Evolutionary conservation across 176 grass and related monocot genomes (phyloP), one percentile per base, ranked within the genome.

Genomic region (Ensete glaucum): DNA sequence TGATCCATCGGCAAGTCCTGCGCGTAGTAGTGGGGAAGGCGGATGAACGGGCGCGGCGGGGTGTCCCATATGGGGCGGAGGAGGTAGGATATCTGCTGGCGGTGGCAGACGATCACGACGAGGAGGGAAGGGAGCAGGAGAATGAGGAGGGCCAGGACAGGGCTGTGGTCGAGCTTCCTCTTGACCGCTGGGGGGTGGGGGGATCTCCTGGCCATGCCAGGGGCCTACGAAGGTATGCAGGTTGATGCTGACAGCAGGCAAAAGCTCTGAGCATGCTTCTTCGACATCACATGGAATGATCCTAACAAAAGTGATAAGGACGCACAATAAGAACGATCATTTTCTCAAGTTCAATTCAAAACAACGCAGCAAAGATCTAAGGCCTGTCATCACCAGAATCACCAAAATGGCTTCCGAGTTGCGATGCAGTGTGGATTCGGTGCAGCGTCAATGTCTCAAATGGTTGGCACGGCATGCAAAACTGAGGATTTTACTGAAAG

Each of bases 1-100:
- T 89, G 72, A 0, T 82, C 54, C 80, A 87, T 82, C 64, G 95
- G 93, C 20, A 82, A 53, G 22, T 85, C 89, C 13, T 85, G 84
- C 8, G 95, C 88, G 77, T 88, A 90, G 80, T 87, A 98, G 81
- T 98, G 95, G 1, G 95, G 90, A 22, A 98, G 77, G 66, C 77
- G 80, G 84, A 68, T 54, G 82, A 98, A 98, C 49, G 95, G 88
- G 50, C 17, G 82, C 1, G 95, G 95, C 7, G 95, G 86, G 1
- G 76, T 85, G 68, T 98, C 95, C 95, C 95, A 98, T 29, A 98
- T 78, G 3, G 95, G 90, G n/a, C 88, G 80, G 64, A 98, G 80
- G 57, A 98, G 72, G 86, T 98, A 98, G 73, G 95, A 69, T 55
- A 87, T 71, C 64, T 83, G 64, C 6, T 11, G 76, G 76, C 53